Evolutionary conservation across 306 rosid genomes (phyloP).

Genomic region (Cucurbita maxima): DNA sequence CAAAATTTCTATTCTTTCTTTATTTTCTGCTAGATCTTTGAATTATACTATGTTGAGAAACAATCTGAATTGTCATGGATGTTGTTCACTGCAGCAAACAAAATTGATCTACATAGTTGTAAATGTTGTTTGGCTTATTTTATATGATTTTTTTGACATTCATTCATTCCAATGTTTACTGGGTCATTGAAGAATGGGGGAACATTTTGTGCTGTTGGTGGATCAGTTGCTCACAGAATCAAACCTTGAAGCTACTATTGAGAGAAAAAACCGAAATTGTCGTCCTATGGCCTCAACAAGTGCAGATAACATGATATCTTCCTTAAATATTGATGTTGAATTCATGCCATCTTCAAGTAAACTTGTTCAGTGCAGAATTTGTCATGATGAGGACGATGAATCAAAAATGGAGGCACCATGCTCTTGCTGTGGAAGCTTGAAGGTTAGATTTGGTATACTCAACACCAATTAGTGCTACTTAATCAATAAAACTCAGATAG

Average conservation of each 20-base stretch:
- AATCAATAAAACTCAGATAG: neutral
- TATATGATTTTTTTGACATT: neutral
- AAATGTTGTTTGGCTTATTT: neutral
- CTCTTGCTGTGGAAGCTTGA: constrained; percentile 77
- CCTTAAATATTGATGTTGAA: constrained; percentile 19
- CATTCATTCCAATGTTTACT: neutral
- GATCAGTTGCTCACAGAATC: constrained; percentile 26
- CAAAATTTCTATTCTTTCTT: neutral
- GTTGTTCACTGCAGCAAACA: neutral
- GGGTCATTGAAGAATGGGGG: constrained; percentile 24
- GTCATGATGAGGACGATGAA: constrained; percentile 67
- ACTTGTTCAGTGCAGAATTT: constrained; percentile 53
- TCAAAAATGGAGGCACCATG: constrained; percentile 82
- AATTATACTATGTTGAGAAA: neutral
- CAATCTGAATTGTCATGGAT: neutral
- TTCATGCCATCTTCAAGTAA: constrained; percentile 18
- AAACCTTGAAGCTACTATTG: constrained; percentile 21
- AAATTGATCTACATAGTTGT: neutral
- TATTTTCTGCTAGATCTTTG: neutral
- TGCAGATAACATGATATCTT: constrained; percentile 23
- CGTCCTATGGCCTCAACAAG: constrained; percentile 13
- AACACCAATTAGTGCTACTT: neutral
- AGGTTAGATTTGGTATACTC: constrained; percentile 27
- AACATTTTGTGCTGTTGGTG: constrained; percentile 25
- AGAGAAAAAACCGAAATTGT: constrained; percentile 17